Evolutionary conservation across 1,284 basidiomycete species (phyloP).

Genomic region (Pterulicium gracile): DNA sequence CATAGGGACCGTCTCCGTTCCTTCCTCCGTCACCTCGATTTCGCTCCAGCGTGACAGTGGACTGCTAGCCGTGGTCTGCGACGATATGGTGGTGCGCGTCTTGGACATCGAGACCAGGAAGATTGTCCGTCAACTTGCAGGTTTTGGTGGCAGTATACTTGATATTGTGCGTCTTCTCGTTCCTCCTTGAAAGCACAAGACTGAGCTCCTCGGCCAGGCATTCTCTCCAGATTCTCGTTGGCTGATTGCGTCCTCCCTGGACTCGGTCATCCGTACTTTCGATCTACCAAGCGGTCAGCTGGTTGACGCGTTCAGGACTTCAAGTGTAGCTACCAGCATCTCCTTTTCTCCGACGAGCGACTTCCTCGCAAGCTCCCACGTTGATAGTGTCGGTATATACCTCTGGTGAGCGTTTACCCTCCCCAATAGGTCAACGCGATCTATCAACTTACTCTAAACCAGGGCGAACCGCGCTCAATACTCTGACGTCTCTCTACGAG

Average conservation of each 20-base stretch:
- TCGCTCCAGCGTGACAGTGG: conserved; percentile 79
- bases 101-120: conserved; percentile 87
- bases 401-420: conserved; percentile 56
- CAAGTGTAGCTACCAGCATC: conserved; percentile 85
- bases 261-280: conserved; percentile 90
- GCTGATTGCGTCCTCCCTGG: conserved; percentile 83
- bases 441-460: conserved; percentile 5
- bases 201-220: conserved; percentile 35
- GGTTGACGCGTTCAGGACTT: conserved; percentile 86
- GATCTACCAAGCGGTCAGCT: conserved; percentile 90
- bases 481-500: conserved; percentile 73
- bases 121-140: conserved; percentile 80
- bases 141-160: conserved; percentile 72
- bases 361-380: conserved; percentile 91
- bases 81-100: conserved; percentile 77
- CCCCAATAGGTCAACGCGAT: not conserved
- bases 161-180: conserved; percentile 55
- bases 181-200: conserved; percentile 4
- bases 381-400: conserved; percentile 89
- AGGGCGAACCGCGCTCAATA: conserved; percentile 97
- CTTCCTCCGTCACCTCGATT: conserved; percentile 64
- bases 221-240: conserved; percentile 94
- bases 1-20: conserved; percentile 56
- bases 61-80: conserved; percentile 77
- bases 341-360: conserved; percentile 93